Percentiles rank a stretch among this genome's conserved stretches.
phyloP scores from a whole-genome alignment of 2,329 filamentous ascomycete genomes.

The Nigrospora osmanthi region DNA sequence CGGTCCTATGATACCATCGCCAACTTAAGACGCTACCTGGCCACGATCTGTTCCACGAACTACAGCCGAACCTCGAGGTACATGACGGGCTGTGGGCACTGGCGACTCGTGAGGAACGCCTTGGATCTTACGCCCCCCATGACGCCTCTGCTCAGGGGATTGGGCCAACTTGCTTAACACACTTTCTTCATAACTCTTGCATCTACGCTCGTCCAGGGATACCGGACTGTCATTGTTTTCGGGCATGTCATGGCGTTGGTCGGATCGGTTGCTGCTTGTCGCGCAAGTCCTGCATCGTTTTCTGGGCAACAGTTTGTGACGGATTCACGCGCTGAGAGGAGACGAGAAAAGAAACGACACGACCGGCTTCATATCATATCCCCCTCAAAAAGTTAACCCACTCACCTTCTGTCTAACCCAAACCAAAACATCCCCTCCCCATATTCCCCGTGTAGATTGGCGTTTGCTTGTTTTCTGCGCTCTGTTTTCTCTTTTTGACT shows the following conservation, averaged over 20 bases:
- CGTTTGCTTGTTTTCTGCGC: background rate
- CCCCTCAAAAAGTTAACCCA: slow-evolving; percentile 1
- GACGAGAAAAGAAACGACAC: slow-evolving; percentile 6
- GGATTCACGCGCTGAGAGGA: slow-evolving; percentile 3
- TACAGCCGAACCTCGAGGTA: background rate
- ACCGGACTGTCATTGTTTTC: slow-evolving; percentile 6
- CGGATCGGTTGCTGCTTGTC: slow-evolving; percentile 12
- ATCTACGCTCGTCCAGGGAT: slow-evolving; percentile 2
- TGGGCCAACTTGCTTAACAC: background rate
- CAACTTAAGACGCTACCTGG: background rate
- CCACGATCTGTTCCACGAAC: background rate
- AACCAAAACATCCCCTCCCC: background rate
- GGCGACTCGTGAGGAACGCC: no score
- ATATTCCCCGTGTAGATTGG: slow-evolving; percentile 1
- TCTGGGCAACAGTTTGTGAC: background rate
- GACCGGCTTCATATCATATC: slow-evolving; percentile 1
- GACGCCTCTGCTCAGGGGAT: background rate
- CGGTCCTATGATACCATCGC: background rate
- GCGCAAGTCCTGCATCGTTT: slow-evolving; percentile 1
- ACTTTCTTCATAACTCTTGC: slow-evolving; percentile 3
- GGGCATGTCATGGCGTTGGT: slow-evolving; percentile 23
- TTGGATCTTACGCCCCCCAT: background rate
- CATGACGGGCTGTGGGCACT: background rate
- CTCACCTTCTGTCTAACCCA: background rate
- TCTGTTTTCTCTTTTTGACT: no score